phyloP scores from a whole-genome alignment of 192 early-diverging fungal genomes.

The Coemansia guatemalensis region DNA sequence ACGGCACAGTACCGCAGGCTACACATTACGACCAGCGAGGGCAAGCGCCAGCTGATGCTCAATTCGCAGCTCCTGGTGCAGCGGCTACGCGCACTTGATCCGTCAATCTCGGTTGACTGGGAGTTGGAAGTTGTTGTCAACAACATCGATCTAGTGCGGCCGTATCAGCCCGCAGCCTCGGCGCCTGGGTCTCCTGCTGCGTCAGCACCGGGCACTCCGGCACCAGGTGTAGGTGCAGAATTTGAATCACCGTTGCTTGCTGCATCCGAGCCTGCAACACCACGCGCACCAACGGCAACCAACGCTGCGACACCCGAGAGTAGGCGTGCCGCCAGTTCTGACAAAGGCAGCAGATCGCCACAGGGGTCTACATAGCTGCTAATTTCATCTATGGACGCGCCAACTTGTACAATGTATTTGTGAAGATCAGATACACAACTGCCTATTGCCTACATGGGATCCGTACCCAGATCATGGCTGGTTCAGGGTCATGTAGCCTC shows the following conservation, averaged over 20 bases:
- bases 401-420: not conserved
- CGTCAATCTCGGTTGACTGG: constrained; percentile 71
- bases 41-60: constrained; percentile 65
- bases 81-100: constrained; percentile 64
- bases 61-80: constrained; percentile 75
- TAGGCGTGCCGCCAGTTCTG: not conserved
- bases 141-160: constrained; percentile 70
- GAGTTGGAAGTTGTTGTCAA: constrained; percentile 77
- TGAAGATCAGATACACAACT: not conserved
- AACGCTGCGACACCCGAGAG: not conserved
- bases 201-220: not conserved
- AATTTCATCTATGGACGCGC: not conserved
- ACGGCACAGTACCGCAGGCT: constrained; percentile 44
- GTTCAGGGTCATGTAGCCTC: not conserved
- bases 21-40: constrained; percentile 37
- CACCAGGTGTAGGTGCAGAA: not conserved
- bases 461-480: not conserved
- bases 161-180: constrained; percentile 21
- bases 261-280: not conserved
- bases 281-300: too few species aligned
- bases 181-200: not conserved
- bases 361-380: not conserved
- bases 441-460: not conserved
- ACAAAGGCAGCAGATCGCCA: not conserved
- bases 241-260: not conserved